Conservation (phyloP, 352 stramenopile genomes). For the Phytopythium ostracodes region DNA sequence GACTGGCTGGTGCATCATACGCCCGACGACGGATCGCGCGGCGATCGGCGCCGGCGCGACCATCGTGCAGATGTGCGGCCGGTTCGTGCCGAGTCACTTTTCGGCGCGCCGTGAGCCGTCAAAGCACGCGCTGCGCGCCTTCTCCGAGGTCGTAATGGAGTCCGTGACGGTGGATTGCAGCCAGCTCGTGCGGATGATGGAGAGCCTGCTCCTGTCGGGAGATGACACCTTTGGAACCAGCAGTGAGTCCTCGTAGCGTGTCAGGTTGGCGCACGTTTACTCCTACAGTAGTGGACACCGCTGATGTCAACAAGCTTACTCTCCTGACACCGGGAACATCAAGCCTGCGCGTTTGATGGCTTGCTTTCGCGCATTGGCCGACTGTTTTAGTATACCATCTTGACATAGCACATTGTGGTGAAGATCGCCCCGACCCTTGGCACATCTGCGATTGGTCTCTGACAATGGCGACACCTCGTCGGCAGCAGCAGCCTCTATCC, state of each 20-base stretch:
- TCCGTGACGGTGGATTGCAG: slow-evolving; percentile 22
- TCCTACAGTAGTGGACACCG: too few species aligned
- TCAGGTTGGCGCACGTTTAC: too few species aligned
- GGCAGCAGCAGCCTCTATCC: background rate
- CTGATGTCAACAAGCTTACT: too few species aligned
- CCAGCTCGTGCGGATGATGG: slow-evolving; percentile 22
- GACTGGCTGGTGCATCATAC: slow-evolving; percentile 42
- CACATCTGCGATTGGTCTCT: too few species aligned
- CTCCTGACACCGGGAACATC: too few species aligned
- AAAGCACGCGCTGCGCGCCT: slow-evolving; percentile 9
- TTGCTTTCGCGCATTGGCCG: too few species aligned
- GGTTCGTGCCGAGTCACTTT: slow-evolving; percentile 22
- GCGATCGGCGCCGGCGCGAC: slow-evolving; percentile 7
- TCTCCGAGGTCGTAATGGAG: slow-evolving; percentile 19
- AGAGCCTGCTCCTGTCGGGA: slow-evolving; percentile 11
- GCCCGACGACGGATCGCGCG: slow-evolving; percentile 12
- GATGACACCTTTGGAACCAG: too few species aligned
- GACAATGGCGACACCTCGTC: background rate
- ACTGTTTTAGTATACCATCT: too few species aligned
- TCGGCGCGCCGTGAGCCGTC: background rate
- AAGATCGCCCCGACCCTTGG: background rate
- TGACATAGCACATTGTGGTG: background rate
- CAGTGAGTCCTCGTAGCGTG: too few species aligned
- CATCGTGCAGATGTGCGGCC: slow-evolving; percentile 16
- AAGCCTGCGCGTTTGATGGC: too few species aligned